Percentiles rank a stretch among this genome's conserved stretches.
Conservation (phyloP, 306 rosid species). For the Vigna hirtella region DNA sequence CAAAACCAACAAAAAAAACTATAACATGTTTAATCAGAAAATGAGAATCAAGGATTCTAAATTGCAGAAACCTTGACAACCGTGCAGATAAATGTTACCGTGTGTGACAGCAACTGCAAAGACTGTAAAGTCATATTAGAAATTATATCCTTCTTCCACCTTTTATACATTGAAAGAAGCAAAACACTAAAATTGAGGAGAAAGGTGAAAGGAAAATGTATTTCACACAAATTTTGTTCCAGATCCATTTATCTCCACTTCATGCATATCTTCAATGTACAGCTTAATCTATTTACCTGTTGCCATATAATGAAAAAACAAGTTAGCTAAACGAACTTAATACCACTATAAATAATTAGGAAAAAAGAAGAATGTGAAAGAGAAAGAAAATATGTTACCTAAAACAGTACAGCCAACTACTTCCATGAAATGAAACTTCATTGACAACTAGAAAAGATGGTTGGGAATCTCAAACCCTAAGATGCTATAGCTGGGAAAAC, state of each 20-base stretch:
- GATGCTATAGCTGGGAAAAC: slow-evolving; percentile 34
- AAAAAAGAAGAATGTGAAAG: neutral
- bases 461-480: slow-evolving; percentile 42
- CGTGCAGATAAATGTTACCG: neutral
- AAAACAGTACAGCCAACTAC: slow-evolving; percentile 19
- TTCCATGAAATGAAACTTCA: slow-evolving; percentile 1
- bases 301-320: slow-evolving; percentile 5
- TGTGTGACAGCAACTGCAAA: neutral
- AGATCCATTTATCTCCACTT: neutral
- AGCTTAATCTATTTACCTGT: neutral
- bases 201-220: neutral
- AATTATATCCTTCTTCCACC: too few species aligned
- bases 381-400: slow-evolving; percentile 1
- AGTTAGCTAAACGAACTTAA: neutral
- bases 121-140: neutral
- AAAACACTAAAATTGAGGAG: neutral
- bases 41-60: neutral
- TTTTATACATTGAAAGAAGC: neutral
- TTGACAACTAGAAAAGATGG: slow-evolving; percentile 12
- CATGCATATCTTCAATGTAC: neutral
- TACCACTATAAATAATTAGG: neutral
- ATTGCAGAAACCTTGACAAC: neutral
- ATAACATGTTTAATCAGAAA: neutral
- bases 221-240: neutral
- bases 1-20: too few species aligned